These are phyloP conservation scores for Neurospora pannonica DNA, from an alignment of 495 filamentous ascomycete genomes.

Conservation along the genomic window DNA sequence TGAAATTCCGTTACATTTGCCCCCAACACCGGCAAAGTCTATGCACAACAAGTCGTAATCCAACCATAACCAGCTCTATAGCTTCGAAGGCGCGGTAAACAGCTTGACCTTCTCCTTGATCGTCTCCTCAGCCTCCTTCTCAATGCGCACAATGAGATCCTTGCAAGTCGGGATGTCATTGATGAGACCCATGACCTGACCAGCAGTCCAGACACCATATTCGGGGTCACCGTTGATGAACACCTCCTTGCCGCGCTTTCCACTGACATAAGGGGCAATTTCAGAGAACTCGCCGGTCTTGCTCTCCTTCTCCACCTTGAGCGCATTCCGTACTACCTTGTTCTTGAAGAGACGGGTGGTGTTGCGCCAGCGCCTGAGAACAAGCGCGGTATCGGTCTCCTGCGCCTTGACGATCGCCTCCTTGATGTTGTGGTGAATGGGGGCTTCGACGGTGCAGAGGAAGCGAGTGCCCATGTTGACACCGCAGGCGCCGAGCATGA, in stretches of 20 bases:
- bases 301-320: conserved; percentile 78
- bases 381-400: conserved; percentile 83
- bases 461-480: conserved; percentile 96
- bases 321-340: conserved; percentile 70
- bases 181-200: conserved; percentile 57
- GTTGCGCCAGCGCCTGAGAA: conserved; percentile 88
- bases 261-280: conserved; percentile 81
- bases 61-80: conserved; percentile 17
- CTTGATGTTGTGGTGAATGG: conserved; percentile 91
- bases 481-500: conserved; percentile 83
- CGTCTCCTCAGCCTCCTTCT: conserved; percentile 50
- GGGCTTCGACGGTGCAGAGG: conserved; percentile 86
- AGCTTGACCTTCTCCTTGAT: conserved; percentile 33
- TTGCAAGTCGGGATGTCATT: conserved; percentile 55
- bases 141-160: conserved; percentile 45
- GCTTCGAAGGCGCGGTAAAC: conserved; percentile 29
- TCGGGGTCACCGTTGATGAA: conserved; percentile 89
- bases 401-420: conserved; percentile 78
- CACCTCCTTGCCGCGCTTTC: conserved; percentile 83
- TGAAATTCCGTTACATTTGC: not conserved
- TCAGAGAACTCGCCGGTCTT: conserved; percentile 83
- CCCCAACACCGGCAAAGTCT: not conserved
- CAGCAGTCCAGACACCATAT: conserved; percentile 67
- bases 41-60: not conserved
- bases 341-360: conserved; percentile 83